Conservation (phyloP, 2,329 filamentous ascomycete genomes). For the Pyrenophora seminiperda region DNA sequence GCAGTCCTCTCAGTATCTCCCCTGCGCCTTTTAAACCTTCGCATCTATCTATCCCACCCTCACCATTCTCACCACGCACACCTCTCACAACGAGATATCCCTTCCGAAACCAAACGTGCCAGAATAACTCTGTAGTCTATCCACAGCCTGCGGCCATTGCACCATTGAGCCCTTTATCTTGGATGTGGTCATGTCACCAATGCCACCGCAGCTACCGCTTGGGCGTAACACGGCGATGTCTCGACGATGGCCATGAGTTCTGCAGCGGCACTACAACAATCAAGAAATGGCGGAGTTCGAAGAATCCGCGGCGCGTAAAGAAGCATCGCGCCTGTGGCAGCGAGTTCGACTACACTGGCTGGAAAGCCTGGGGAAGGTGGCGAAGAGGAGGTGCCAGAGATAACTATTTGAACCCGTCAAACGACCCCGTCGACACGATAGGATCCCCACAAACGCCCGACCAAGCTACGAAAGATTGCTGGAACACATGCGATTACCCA, state of each 20-base stretch:
- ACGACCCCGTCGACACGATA: not conserved
- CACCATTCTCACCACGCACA: constrained; percentile 50
- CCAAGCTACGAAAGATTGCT: constrained; percentile 47
- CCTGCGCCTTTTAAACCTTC: constrained; percentile 52
- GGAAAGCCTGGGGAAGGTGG: constrained; percentile 57
- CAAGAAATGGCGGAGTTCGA: constrained; percentile 37
- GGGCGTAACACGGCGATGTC: constrained; percentile 57
- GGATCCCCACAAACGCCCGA: not conserved
- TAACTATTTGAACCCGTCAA: not conserved
- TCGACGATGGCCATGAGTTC: constrained; percentile 61
- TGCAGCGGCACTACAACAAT: constrained; percentile 55
- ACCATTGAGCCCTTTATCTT: constrained; percentile 45
- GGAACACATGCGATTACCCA: constrained; percentile 54
- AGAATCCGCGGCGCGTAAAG: constrained; percentile 15
- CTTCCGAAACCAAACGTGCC: not conserved
- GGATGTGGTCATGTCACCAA: constrained; percentile 61
- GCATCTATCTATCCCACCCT: constrained; percentile 51
- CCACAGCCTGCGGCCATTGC: constrained; percentile 29
- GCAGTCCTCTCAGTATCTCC: constrained; percentile 33
- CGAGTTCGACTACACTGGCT: constrained; percentile 60
- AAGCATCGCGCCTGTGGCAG: constrained; percentile 53
- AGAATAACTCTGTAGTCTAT: constrained; percentile 6
- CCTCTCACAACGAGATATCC: constrained; percentile 28
- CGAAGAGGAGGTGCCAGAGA: constrained; percentile 23
- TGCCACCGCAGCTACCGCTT: constrained; percentile 56